These are phyloP conservation scores for Acanthamoeba healyi DNA, from an alignment of 208 protist genomes.

Conservation along the genomic window DNA sequence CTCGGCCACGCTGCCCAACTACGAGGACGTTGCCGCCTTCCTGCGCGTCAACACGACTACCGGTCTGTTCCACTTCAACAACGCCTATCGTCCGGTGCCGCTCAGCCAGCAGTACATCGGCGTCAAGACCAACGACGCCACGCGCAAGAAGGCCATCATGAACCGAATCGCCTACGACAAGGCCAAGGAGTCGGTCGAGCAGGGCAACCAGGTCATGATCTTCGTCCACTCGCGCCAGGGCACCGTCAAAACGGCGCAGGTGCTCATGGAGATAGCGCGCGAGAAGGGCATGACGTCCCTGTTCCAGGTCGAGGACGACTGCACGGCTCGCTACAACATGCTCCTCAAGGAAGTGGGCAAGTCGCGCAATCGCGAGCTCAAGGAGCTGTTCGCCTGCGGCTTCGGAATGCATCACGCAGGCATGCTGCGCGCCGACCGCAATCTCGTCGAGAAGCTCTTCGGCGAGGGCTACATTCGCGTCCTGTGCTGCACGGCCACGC, in stretches of 20 bases:
- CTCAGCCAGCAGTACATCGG: slow-evolving; percentile 97
- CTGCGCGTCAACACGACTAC: slow-evolving; percentile 94
- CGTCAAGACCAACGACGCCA: slow-evolving; percentile 88
- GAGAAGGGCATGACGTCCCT: slow-evolving; percentile 53
- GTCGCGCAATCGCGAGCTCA: slow-evolving; percentile 93
- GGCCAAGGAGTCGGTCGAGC: slow-evolving; percentile 91
- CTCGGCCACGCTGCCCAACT: slow-evolving; percentile 99
- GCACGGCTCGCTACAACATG: neutral
- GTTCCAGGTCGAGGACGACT: slow-evolving; percentile 73
- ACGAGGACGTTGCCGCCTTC: slow-evolving; percentile 98
- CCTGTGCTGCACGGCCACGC: slow-evolving; percentile 98
- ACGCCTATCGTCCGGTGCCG: slow-evolving; percentile 97
- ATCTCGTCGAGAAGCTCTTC: slow-evolving; percentile 96
- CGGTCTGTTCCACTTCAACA: slow-evolving; percentile 97
- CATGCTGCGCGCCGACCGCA: slow-evolving; percentile 96
- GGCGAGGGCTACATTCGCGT: slow-evolving; percentile 95
- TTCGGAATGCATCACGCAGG: slow-evolving; percentile 98
- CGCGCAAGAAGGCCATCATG: slow-evolving; percentile 84
- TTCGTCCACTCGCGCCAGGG: slow-evolving; percentile 99
- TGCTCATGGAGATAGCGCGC: slow-evolving; percentile 93
- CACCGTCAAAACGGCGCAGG: slow-evolving; percentile 95
- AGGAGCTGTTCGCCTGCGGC: slow-evolving; percentile 93
- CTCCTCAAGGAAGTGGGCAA: slow-evolving; percentile 70
- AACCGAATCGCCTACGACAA: slow-evolving; percentile 89
- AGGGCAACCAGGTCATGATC: slow-evolving; percentile 98